Evolutionary conservation across 2,329 filamentous ascomycete genomes (phyloP), one percentile per base, ranked within the genome.

Genomic region (Neonectria hederae): DNA sequence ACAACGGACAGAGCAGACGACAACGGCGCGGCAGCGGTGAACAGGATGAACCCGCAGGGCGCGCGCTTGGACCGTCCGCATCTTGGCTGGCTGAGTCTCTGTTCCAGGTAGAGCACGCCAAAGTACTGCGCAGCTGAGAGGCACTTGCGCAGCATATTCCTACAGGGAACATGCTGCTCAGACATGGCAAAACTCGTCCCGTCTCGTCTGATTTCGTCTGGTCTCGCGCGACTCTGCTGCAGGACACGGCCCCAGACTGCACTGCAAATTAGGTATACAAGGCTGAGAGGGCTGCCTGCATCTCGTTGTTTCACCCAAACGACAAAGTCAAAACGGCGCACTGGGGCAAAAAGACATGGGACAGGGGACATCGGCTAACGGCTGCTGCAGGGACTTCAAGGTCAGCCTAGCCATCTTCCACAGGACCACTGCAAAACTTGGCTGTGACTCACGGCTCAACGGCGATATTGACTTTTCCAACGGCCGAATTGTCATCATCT

Each of bases 221-320:
- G 38, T 40, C 45, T 62, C 46, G 38, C 48, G 54, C 46, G 45
- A 57, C 46, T 59, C 57, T 54, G 46, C 40, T 65, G 63, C 59
- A 62, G 48, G 59, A 35, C 59, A 62, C 35, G 51, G 38, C 13
- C 30, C 42, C 45, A n/a, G 19, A 11, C 38, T 42, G 35, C 14
- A n/a, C 35, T 38, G 35, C 8, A 38, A 38, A 45, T 42, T 19
- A 40, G 38, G 17, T 40, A 13, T 21, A 21, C 38, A 42, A 11
- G 38, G 38, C 48, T 51, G 28, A 51, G 48, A 51, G 46, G 26
- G 35, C 35, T 30, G 48, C 48, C 35, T 30, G 48, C 48, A 51
- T 14, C 5, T 10, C 9, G 24, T 14, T 49, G 46, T 49, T 51
- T 51, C 48, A 51, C 30, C 26, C 48, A 35, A 51, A 51, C 45